Evolutionary conservation across 1,139 yeast genomes (phyloP), one percentile per base, ranked within the genome.

Genomic region (Lodderomyces elongisporus): DNA sequence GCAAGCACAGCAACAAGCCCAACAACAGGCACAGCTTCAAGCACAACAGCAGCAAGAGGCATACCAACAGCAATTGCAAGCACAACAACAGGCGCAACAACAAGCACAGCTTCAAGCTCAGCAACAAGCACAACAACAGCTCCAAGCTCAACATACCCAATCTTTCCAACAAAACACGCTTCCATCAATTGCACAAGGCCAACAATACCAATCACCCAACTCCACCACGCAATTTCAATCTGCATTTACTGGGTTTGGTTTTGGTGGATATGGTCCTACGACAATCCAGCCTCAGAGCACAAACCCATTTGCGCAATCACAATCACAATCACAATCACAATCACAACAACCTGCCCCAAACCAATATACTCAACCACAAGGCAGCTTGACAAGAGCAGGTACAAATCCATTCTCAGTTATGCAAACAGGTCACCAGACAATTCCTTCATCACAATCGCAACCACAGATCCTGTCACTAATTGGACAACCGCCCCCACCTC

Each of bases 241-340:
- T 23, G 48, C 63, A 2, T 62, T 57, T 42, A 76, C 83, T 12
- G 82, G 82, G 8, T 66, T 66, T 27, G 82, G 82, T 0, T 74
- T 74, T 54, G 79, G 80, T 13, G 78, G 78, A 4, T 70, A 70
- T 47, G 62, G 63, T 5, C 55, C 60, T 22, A 62, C 42, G 17
- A 27, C 33, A 17, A 25, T 29, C n/a, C 46, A 39, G 27, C 46
- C 36, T 14, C 49, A 39, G 28, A 49, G 38, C 18, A 20, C 31
- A 4, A 25, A 31, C 13, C 46, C 31, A 5, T 31, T 31, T 16
- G 14, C 17, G 21, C 26, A 24, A 24, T 62, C 62, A 13, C 31
- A 22, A 14, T 18, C 5, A n/a, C 32, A 22, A 29, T 26, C 49
- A 28, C 33, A 13, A 4, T 24, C 17, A n/a, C 56, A 49, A 33